Conservation (phyloP, 129 eudicot species). For the Scalesia atractyloides region DNA sequence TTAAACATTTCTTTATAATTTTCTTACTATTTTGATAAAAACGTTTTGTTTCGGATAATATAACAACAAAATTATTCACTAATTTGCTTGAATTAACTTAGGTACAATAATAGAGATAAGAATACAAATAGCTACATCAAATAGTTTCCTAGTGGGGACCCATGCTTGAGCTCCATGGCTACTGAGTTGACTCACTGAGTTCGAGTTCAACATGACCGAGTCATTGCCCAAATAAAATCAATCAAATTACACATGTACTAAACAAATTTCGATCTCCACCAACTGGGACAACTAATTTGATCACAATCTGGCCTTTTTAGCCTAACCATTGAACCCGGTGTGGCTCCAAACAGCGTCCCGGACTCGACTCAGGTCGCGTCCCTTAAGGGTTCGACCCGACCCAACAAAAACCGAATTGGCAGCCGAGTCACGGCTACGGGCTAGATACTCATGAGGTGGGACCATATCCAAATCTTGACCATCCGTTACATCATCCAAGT, state of each 20-base stretch:
- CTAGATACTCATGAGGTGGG: conserved; percentile 93
- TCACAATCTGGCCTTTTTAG: neutral
- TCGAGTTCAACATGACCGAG: conserved; percentile 34
- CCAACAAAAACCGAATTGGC: conserved; percentile 83
- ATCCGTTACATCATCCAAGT: conserved; percentile 61
- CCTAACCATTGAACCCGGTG: conserved; percentile 85
- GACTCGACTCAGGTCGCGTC: conserved; percentile 90
- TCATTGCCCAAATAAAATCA: conserved; percentile 31
- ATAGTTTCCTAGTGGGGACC: conserved; percentile 19
- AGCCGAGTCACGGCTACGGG: conserved; percentile 61
- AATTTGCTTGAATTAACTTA: neutral
- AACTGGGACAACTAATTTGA: neutral
- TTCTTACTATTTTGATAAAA: neutral
- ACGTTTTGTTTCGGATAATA: neutral
- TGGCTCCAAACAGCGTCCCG: conserved; percentile 98
- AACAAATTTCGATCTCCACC: neutral
- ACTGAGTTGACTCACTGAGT: conserved; percentile 47
- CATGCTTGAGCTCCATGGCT: conserved; percentile 45
- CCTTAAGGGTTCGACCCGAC: conserved; percentile 86
- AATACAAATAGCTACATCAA: conserved; percentile 18
- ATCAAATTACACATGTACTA: conserved; percentile 16
- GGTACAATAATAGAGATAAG: conserved; percentile 15
- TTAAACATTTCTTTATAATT: neutral
- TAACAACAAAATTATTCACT: neutral
- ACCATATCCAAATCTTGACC: conserved; percentile 44